Conservation (phyloP, 2,329 filamentous ascomycete species). For the Trichoderma endophyticum region DNA sequence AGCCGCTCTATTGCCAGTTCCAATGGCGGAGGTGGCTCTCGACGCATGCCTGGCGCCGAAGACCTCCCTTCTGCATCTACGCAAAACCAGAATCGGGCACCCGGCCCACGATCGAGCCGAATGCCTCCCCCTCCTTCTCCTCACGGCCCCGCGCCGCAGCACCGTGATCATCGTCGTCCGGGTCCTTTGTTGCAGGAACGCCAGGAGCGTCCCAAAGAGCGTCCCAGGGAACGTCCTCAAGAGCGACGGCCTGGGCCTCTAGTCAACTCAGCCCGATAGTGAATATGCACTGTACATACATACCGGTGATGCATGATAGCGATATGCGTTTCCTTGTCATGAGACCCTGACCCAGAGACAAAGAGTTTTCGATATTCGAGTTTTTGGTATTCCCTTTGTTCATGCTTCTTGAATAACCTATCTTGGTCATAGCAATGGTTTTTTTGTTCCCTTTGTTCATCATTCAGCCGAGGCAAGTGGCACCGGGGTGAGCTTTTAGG, state of each 20-base stretch:
- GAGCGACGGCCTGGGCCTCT: constrained; percentile 28
- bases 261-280: constrained; percentile 30
- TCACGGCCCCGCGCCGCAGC: background rate
- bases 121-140: constrained; percentile 16
- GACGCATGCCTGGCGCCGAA: constrained; percentile 12
- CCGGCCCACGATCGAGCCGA: constrained; percentile 2
- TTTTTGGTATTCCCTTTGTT: background rate
- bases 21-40: background rate
- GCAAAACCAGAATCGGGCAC: background rate
- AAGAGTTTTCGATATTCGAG: background rate
- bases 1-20: constrained; percentile 28
- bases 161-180: constrained; percentile 12
- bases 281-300: background rate
- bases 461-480: background rate
- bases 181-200: constrained; percentile 8
- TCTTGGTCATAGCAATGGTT: background rate
- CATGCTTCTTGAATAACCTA: background rate
- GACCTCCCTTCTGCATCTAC: constrained; percentile 28
- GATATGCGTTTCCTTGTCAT: constrained; percentile 1
- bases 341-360: constrained; percentile 8
- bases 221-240: constrained; percentile 14
- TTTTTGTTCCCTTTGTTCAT: constrained; percentile 5
- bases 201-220: constrained; percentile 23
- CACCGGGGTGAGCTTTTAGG: background rate
- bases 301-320: background rate